Conservation (phyloP, 805 yeast genomes). For the Barnettozyma vustinii region DNA sequence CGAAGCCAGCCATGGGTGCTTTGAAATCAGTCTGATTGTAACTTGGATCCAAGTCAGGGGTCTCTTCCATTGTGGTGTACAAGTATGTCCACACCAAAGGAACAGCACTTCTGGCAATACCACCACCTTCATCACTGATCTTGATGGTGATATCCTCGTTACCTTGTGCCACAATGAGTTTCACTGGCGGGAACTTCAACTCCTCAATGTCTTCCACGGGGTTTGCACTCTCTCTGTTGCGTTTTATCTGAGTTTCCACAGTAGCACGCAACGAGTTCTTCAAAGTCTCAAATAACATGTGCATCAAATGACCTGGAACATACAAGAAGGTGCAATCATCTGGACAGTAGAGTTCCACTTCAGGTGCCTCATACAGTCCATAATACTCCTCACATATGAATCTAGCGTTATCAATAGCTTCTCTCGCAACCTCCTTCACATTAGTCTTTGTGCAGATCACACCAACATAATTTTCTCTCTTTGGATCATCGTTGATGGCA, state of each 20-base stretch:
- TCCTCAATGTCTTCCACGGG: constrained; percentile 43
- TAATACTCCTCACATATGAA: constrained; percentile 90
- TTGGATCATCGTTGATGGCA: constrained; percentile 68
- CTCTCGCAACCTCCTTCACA: constrained; percentile 76
- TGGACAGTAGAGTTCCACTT: constrained; percentile 66
- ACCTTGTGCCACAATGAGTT: constrained; percentile 84
- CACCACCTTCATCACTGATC: constrained; percentile 92
- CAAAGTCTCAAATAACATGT: constrained; percentile 83
- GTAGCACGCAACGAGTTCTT: constrained; percentile 87
- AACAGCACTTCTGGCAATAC: constrained; percentile 77
- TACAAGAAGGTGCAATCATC: constrained; percentile 75
- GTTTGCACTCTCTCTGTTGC: constrained; percentile 37
- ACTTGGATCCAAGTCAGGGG: constrained; percentile 45
- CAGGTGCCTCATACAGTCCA: constrained; percentile 81
- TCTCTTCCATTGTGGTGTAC: constrained; percentile 78
- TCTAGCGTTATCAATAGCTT: constrained; percentile 85
- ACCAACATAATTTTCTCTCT: constrained; percentile 71
- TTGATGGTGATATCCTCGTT: constrained; percentile 87
- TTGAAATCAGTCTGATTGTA: constrained; percentile 57
- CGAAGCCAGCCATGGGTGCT: constrained; percentile 94
- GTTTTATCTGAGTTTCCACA: constrained; percentile 68
- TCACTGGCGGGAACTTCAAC: constrained; percentile 74
- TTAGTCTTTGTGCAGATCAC: constrained; percentile 83
- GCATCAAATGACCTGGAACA: constrained; percentile 89
- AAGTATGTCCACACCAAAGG: constrained; percentile 89